Conservation (phyloP, 306 rosid genomes). For the Benincasa hispida region DNA sequence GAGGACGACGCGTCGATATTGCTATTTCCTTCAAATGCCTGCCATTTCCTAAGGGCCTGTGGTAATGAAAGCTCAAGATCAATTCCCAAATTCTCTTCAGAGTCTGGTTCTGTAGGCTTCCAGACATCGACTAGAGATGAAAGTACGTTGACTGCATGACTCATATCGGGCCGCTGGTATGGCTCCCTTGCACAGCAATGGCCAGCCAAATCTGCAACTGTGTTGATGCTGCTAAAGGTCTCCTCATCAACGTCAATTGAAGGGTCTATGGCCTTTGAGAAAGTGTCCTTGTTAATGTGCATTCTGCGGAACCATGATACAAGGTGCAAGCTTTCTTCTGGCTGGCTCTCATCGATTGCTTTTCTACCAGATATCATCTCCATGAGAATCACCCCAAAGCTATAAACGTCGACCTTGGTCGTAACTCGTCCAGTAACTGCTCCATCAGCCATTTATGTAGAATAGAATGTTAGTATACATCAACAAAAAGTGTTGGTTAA, state of each 20-base stretch:
- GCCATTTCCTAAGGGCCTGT: constrained; percentile 61
- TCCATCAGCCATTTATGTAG: not conserved
- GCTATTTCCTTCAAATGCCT: constrained; percentile 33
- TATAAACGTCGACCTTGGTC: constrained; percentile 69
- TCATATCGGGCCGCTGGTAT: constrained; percentile 75
- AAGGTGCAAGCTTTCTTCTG: constrained; percentile 75
- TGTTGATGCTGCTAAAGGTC: constrained; percentile 31
- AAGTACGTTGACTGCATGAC: constrained; percentile 64
- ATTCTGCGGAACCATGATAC: constrained; percentile 72
- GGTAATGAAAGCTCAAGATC: constrained; percentile 48
- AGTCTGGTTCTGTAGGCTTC: constrained; percentile 48
- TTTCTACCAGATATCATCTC: constrained; percentile 69
- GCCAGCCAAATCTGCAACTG: constrained; percentile 63
- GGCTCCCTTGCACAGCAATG: constrained; percentile 77
- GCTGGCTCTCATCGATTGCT: constrained; percentile 58
- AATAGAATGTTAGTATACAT: not conserved
- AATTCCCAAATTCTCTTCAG: constrained; percentile 37
- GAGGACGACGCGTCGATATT: constrained; percentile 16
- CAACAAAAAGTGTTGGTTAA: not conserved
- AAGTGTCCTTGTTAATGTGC: constrained; percentile 25
- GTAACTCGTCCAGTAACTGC: constrained; percentile 83
- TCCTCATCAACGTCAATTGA: constrained; percentile 44
- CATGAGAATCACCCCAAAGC: constrained; percentile 94
- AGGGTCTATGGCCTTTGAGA: constrained; percentile 42
- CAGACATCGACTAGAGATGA: constrained; percentile 64